Conservation (phyloP, 495 filamentous ascomycete species). For the Penicillium paradoxum region DNA sequence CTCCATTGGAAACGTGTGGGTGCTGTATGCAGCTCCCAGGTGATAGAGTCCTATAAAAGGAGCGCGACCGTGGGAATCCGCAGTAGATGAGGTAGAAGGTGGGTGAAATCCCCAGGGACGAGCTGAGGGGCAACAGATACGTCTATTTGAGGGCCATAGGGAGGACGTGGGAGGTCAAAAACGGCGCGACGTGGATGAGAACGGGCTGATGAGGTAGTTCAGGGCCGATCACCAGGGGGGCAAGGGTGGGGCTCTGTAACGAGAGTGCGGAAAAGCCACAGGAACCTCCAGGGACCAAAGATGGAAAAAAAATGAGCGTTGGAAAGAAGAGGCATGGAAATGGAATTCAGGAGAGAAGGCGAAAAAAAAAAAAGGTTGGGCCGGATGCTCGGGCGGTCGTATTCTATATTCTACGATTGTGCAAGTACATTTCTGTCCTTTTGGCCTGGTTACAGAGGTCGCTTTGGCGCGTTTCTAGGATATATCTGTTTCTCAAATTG, state of each 20-base stretch:
- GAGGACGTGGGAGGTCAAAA: conserved; percentile 6
- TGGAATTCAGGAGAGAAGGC: not conserved
- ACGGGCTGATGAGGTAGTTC: conserved; percentile 31
- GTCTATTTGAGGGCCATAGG: conserved; percentile 15
- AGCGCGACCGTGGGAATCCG: not conserved
- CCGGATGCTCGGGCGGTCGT: not conserved
- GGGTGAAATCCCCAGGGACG: not conserved
- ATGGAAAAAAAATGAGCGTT: not conserved
- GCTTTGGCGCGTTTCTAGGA: not conserved
- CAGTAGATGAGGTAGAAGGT: not conserved
- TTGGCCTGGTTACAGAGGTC: not conserved
- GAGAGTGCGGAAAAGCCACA: not conserved
- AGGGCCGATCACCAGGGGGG: conserved; percentile 28
- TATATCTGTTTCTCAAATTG: not conserved
- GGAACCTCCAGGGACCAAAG: not conserved
- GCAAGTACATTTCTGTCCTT: no score
- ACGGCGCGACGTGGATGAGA: conserved; percentile 20
- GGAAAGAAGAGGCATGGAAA: not conserved
- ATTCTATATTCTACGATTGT: not conserved
- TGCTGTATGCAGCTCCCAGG: not conserved
- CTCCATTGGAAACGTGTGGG: conserved; percentile 41
- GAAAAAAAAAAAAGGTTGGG: conserved; percentile 5
- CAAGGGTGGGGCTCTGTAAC: conserved; percentile 8
- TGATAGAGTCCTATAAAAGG: conserved; percentile 2
- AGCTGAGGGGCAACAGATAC: not conserved